Base-by-base conservation (phyloP, 352 stramenopile genomes). In the Phytophthora pseudosyringae region DNA sequence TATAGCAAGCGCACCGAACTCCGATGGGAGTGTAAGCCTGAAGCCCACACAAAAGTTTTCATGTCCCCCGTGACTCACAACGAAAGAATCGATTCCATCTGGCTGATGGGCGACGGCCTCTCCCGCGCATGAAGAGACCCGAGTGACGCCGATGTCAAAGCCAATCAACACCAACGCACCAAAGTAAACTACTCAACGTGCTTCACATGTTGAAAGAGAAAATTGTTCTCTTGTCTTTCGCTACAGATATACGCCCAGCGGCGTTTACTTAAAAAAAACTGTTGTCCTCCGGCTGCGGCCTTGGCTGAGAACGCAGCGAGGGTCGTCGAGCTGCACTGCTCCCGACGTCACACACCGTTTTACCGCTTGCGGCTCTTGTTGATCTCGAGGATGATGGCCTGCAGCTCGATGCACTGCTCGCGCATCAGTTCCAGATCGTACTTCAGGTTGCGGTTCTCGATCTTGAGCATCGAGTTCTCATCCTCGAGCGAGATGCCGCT, bases 321-420 rank as follows among this genome's bases (percentile, higher is more conserved):
- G 40, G 5, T 36, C 9, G 43, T 41, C 36, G 38, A 59, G 61
- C 53, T 46, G 51, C 52, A 71, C 36, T 46, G 51, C 52, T 67
- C 36, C 35, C n/a, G 55, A 58, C 48, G n/a, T 46, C 48, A 69
- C 18, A 33, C 43, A 59, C 41, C 39, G 29, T 18, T 57, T 65
- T 87, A 94, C 70, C 86, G 81, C 78, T 94, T 94, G 49, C 86
- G 82, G 63, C 86, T 93, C 73, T 91, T 92, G 83, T 95, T 93
- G 71, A 95, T 95, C 80, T 95, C 86, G 41, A 95, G 78, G 54
- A 95, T 95, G 67, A 95, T 95, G 49, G 86, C 80, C 50, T 95
- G 86, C 48, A 95, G 59, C 59, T 95, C 86, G 47, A 95, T 93
- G 64, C 86, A 95, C 73, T 95, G 86, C 68, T 95, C 86, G 29